phyloP scores from a whole-genome alignment of 768 basidiomycete genomes.

The Xerocomus spinulosus region DNA sequence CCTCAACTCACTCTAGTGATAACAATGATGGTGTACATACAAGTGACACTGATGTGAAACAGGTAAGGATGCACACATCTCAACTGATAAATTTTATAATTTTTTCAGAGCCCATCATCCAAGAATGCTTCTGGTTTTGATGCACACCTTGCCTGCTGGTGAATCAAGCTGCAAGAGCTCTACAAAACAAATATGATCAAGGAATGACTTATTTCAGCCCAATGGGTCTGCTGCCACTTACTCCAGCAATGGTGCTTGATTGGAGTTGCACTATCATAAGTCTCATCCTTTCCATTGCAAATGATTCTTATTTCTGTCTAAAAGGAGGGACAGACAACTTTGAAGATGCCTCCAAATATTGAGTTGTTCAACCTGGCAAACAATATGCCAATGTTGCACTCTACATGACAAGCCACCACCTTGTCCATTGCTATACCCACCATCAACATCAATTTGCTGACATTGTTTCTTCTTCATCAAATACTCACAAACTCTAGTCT shows the following conservation, averaged over 20 bases:
- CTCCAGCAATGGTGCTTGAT: slow-evolving; percentile 4
- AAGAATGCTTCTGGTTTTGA: neutral
- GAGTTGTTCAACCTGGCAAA: neutral
- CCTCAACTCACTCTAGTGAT: too few species aligned
- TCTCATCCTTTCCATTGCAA: neutral
- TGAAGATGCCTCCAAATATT: neutral
- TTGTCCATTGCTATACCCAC: neutral
- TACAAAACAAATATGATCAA: slow-evolving; percentile 7
- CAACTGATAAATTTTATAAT: neutral
- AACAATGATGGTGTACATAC: neutral
- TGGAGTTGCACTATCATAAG: slow-evolving; percentile 5
- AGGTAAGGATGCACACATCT: too few species aligned
- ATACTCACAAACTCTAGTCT: neutral
- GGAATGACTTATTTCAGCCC: slow-evolving; percentile 4
- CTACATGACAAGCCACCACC: neutral
- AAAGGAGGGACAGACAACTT: neutral
- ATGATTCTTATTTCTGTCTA: neutral
- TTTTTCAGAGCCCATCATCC: neutral
- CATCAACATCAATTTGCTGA: neutral
- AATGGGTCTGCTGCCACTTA: neutral
- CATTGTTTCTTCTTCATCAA: neutral
- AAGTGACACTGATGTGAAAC: neutral
- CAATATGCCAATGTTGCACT: neutral
- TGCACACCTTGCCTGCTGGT: neutral
- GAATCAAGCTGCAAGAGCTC: neutral